Evolutionary conservation across 495 filamentous ascomycete genomes (phyloP), one percentile per base, ranked within the genome.

Genomic region (Penicillium angulare): DNA sequence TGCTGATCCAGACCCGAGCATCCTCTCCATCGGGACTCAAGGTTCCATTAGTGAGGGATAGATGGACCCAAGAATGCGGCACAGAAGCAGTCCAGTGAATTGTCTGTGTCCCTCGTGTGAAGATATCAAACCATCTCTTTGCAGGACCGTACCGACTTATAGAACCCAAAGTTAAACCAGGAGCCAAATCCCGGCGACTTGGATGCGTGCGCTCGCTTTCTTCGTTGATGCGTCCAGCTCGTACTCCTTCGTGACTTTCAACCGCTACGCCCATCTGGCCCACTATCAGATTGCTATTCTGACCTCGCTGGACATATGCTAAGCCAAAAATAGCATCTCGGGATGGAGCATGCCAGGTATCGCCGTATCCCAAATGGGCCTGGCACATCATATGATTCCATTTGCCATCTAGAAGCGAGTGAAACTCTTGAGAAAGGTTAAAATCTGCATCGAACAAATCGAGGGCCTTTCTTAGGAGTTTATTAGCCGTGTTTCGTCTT

Each of bases 381-480:
- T 82, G 78, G 55, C 86, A 83, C 65, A 88, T 81, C 65, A 90
- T 84, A 63, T 86, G 80, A 60, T 78, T 81, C 86, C 87, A 90
- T 66, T 88, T 89, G 0, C 86, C 86, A 40, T 72, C 71, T 0
- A 88, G 63, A 13, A 89, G 66, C 3, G 67, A 66, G 60, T 89
- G 81, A 66, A 87, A 89, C 44, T 75, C 66, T 40, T 74, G 65
- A 4, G 83, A 87, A 6, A 89, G 73, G 13, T 76, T 66, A 26
- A 75, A 75, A 56, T 89, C 86, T n/a, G 76, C 75, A 24, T 83
- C 68, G 47, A 87, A 88, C 2, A 69, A 60, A 24, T 72, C 63
- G n/a, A 88, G 59, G 0, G 83, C 82, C 17, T 81, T 51, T n/a
- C 80, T 65, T 9, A 84, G 80, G 7, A 83, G 55, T 10, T 64